phyloP scores from a whole-genome alignment of 2,329 filamentous ascomycete species.

The Diaporthe australafricana region DNA sequence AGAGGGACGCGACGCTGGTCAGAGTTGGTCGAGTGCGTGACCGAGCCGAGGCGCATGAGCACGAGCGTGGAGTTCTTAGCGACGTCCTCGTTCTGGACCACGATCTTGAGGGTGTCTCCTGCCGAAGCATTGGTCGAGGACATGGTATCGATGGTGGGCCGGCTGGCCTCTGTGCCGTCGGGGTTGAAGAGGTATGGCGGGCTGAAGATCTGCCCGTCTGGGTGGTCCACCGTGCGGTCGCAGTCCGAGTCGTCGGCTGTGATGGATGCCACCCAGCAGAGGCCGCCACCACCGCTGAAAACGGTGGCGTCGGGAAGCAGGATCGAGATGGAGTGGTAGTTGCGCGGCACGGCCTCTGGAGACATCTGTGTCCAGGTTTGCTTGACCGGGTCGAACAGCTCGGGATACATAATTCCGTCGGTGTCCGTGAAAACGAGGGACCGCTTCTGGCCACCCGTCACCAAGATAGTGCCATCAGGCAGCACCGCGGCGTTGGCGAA shows the following conservation, averaged over 20 bases:
- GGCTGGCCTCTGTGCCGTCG: conserved; percentile 40
- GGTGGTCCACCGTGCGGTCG: conserved; percentile 53
- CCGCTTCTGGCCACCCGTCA: conserved; percentile 53
- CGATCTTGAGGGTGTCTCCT: conserved; percentile 46
- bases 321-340: conserved; percentile 57
- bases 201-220: conserved; percentile 61
- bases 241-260: conserved; percentile 36
- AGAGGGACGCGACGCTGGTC: conserved; percentile 61
- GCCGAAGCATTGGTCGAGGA: neutral
- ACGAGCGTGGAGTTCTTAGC: conserved; percentile 45
- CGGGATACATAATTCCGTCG: conserved; percentile 49
- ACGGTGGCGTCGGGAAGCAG: conserved; percentile 59
- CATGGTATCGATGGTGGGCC: conserved; percentile 52
- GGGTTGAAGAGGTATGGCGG: conserved; percentile 62
- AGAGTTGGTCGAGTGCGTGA: conserved; percentile 63
- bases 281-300: conserved; percentile 59
- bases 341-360: conserved; percentile 49
- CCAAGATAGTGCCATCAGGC: conserved; percentile 55
- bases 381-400: conserved; percentile 53
- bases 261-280: conserved; percentile 55
- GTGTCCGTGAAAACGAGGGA: conserved; percentile 53
- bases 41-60: conserved; percentile 56
- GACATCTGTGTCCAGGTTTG: conserved; percentile 49
- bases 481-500: conserved; percentile 56
- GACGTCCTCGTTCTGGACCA: conserved; percentile 41